phyloP scores from a whole-genome alignment of 352 stramenopile genomes.

The Nothophytophthora sp. region DNA sequence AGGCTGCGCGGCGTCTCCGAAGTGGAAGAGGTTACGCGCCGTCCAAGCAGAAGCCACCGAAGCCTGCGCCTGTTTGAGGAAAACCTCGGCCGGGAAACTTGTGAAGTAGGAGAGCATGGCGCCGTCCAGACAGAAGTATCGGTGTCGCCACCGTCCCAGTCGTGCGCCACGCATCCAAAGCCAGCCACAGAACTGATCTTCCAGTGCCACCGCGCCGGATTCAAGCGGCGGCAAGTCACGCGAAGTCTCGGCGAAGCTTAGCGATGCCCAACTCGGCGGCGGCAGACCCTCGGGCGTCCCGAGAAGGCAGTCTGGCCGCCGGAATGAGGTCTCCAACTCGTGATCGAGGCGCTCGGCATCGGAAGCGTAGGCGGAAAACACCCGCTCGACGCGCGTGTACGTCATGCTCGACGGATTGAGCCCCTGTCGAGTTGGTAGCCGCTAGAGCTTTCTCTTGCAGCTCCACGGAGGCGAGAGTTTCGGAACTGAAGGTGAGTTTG shows the following conservation, averaged over 20 bases:
- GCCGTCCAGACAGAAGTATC: conserved; percentile 74
- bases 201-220: conserved; percentile 39
- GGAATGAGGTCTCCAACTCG: conserved; percentile 18
- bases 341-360: conserved; percentile 14
- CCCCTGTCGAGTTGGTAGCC: conserved; percentile 7
- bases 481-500: conserved; percentile 22
- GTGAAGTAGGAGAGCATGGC: conserved; percentile 74
- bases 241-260: conserved; percentile 31
- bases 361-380: conserved; percentile 18
- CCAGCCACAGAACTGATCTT: conserved; percentile 80
- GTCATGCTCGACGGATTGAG: conserved; percentile 11
- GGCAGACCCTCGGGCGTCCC: conserved; percentile 1
- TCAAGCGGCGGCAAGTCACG: conserved; percentile 47
- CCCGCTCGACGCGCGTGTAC: conserved; percentile 10
- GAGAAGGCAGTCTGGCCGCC: conserved; percentile 21
- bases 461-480: conserved; percentile 23
- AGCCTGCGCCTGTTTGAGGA: conserved; percentile 54
- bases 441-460: conserved; percentile 13
- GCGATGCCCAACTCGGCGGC: conserved; percentile 26
- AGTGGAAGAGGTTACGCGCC: conserved; percentile 34
- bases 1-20: conserved; percentile 55
- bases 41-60: conserved; percentile 27
- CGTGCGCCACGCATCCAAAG: conserved; percentile 74
- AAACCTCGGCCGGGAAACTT: conserved; percentile 73
- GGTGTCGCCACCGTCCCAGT: conserved; percentile 67